These are phyloP conservation scores for Trichoderma erinaceum DNA, from an alignment of 495 filamentous ascomycete genomes.

Conservation along the genomic window DNA sequence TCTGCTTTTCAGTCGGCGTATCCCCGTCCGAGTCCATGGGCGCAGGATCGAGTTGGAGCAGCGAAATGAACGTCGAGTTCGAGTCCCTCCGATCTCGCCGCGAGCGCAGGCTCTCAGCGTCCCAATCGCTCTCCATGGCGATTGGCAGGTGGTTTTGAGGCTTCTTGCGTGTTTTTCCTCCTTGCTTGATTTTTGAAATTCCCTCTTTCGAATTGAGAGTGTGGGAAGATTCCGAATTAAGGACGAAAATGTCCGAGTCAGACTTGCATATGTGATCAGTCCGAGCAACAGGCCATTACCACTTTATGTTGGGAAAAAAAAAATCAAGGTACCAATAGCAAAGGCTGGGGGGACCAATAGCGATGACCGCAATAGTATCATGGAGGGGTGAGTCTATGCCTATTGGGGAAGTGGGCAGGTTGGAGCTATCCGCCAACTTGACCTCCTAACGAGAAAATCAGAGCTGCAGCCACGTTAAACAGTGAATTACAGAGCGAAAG, in stretches of 20 bases:
- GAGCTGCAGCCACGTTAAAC: not conserved
- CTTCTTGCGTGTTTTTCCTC: not conserved
- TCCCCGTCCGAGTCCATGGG: conserved; percentile 56
- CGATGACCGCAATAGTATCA: not conserved
- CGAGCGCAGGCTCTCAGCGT: conserved; percentile 13
- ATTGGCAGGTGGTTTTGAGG: not conserved
- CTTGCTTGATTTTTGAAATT: conserved; percentile 15
- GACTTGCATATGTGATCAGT: not conserved
- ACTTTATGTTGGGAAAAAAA: not conserved
- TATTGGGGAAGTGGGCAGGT: not conserved
- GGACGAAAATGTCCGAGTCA: not conserved
- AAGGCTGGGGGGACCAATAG: too few relatives aligned
- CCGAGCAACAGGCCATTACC: not conserved
- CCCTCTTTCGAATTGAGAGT: not conserved
- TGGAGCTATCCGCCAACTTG: not conserved
- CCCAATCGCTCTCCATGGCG: conserved; percentile 10
- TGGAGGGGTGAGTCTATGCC: conserved; percentile 3
- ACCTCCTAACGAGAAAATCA: not conserved
- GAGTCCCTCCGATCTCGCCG: conserved; percentile 33
- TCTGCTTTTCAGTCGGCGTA: conserved; percentile 46
- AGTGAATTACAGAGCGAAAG: not conserved
- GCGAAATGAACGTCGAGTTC: conserved; percentile 53
- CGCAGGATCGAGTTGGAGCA: conserved; percentile 74
- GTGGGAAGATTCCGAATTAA: not conserved
- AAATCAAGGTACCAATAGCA: not conserved